phyloP scores from a whole-genome alignment of 169 alveolate genomes.

The Cytauxzoon felis region DNA sequence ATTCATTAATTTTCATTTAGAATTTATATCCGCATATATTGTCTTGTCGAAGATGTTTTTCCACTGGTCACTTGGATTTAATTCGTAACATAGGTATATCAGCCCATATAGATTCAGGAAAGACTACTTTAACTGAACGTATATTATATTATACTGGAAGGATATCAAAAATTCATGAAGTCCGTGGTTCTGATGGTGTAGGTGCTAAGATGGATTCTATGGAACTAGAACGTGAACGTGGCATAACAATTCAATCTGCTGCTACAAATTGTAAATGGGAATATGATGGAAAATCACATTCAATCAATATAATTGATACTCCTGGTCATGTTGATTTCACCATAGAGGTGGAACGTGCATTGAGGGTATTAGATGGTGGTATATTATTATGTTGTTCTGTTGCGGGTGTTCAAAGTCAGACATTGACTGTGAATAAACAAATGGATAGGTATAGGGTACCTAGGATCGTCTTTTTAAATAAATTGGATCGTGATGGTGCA shows the following conservation, averaged over 20 bases:
- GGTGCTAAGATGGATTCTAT: constrained; percentile 98
- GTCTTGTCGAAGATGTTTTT: constrained; percentile 59
- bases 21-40: no score
- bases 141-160: constrained; percentile 81
- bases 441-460: constrained; percentile 93
- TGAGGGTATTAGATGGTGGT: constrained; percentile 96
- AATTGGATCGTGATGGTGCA: constrained; percentile 96
- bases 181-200: constrained; percentile 91
- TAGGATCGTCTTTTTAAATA: constrained; percentile 88
- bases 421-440: constrained; percentile 94
- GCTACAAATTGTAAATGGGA: constrained; percentile 92
- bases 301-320: constrained; percentile 93
- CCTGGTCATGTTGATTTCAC: constrained; percentile 99
- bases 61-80: constrained; percentile 55
- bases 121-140: constrained; percentile 96
- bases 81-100: constrained; percentile 93
- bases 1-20: no score
- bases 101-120: constrained; percentile 97
- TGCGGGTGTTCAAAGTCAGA: constrained; percentile 95
- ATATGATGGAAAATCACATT: constrained; percentile 28
- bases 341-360: constrained; percentile 95
- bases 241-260: constrained; percentile 94
- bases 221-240: constrained; percentile 96
- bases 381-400: constrained; percentile 92
- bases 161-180: constrained; percentile 91